Conservation (phyloP, 75 land plant genomes). For the Cunninghamia lanceolata region DNA sequence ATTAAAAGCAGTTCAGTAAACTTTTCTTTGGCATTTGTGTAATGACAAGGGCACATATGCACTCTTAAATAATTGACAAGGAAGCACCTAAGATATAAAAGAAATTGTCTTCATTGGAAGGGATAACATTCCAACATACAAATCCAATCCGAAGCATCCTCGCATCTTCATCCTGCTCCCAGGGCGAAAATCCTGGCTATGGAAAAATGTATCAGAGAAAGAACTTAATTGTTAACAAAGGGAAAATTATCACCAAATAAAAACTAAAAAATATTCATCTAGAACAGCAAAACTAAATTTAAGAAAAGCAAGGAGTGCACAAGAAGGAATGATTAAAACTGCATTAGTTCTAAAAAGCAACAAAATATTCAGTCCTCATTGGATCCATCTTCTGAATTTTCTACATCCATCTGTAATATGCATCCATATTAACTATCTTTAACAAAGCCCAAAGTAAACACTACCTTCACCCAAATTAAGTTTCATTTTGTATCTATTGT, state of each 20-base stretch:
- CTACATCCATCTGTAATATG: neutral
- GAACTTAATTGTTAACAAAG: neutral
- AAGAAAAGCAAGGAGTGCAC: neutral
- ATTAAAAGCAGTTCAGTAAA: neutral
- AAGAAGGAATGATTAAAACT: neutral
- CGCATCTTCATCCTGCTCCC: slow-evolving; percentile 72
- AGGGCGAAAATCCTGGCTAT: slow-evolving; percentile 34
- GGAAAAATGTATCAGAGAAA: slow-evolving; percentile 13
- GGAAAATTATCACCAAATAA: neutral
- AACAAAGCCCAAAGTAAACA: neutral
- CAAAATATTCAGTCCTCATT: neutral
- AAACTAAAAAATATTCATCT: neutral
- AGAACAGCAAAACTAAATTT: neutral
- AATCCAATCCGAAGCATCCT: slow-evolving; percentile 68
- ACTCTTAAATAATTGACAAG: neutral
- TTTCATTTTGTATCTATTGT: neutral
- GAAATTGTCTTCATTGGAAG: neutral
- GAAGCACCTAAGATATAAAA: neutral
- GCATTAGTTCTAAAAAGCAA: neutral
- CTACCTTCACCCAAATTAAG: neutral
- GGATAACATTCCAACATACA: slow-evolving; percentile 36
- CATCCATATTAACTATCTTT: neutral
- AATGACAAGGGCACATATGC: neutral
- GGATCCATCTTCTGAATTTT: neutral
- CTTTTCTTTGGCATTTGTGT: neutral